phyloP scores from a whole-genome alignment of 2,329 filamentous ascomycete species.

The Exophiala bonariae region DNA sequence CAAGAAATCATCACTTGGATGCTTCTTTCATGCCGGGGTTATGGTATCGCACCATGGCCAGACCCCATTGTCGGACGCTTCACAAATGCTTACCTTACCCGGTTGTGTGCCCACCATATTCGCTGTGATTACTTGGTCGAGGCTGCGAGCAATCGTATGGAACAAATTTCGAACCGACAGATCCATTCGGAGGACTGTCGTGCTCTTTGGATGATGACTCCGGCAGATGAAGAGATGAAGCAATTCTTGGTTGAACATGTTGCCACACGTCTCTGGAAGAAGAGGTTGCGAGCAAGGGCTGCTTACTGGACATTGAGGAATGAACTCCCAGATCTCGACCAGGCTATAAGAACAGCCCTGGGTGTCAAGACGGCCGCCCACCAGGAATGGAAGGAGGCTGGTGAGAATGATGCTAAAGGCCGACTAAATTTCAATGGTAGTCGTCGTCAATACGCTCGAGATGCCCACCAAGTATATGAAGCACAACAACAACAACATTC shows the following conservation, averaged over 20 bases:
- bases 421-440: no score
- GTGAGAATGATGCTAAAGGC: no score
- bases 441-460: no score
- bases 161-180: constrained; percentile 6
- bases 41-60: constrained; percentile 11
- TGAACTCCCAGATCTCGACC: constrained; percentile 18
- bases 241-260: constrained; percentile 19
- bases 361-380: no score
- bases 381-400: no score
- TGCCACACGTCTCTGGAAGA: constrained; percentile 14
- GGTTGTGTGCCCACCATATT: constrained; percentile 11
- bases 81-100: constrained; percentile 13
- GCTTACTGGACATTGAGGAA: constrained; percentile 16
- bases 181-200: constrained; percentile 25
- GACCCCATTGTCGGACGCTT: constrained; percentile 8
- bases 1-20: constrained; percentile 23
- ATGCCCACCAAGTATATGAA: no score
- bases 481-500: not conserved
- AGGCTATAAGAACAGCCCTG: constrained; percentile 8
- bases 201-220: constrained; percentile 9
- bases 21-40: constrained; percentile 18
- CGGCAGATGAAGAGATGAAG: constrained; percentile 10
- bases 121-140: constrained; percentile 16
- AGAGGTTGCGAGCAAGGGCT: constrained; percentile 11
- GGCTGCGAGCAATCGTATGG: constrained; percentile 14